A percentile compares a stretch with the other conserved stretches of the same genome.
These are phyloP conservation scores for Gaultheria prostrata DNA, from an alignment of 148 eudicot genomes.

Conservation along the genomic window DNA sequence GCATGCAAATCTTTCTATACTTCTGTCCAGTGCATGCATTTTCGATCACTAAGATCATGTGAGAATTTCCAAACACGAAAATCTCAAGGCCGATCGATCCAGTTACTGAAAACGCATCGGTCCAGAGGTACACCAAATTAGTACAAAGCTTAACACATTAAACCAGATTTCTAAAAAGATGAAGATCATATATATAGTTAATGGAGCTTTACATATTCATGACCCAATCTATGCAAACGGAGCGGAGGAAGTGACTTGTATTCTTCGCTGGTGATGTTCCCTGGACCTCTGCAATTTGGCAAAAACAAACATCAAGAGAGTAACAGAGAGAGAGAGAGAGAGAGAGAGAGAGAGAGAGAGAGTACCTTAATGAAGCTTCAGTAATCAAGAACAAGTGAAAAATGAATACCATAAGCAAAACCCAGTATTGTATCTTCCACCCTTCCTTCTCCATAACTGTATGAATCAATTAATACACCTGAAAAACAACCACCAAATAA, in stretches of 20 bases:
- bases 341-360: neutral
- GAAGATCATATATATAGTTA: neutral
- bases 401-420: neutral
- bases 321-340: neutral
- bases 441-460: constrained; percentile 13
- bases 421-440: constrained; percentile 2
- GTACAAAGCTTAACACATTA: no score
- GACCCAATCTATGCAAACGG: neutral
- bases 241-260: constrained; percentile 14
- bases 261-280: neutral
- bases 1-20: neutral
- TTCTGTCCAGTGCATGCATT: neutral
- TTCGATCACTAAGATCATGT: neutral
- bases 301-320: neutral
- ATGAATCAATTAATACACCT: neutral
- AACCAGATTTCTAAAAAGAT: neutral
- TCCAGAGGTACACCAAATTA: no score
- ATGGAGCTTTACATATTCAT: constrained; percentile 12
- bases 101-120: no score
- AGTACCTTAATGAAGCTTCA: constrained; percentile 2
- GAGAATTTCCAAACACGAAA: no score
- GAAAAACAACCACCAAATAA: neutral
- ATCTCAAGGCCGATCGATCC: no score
- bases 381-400: neutral
- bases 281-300: neutral